Conservation (phyloP, 768 basidiomycete genomes). For the Macrolepiota dolichaula region DNA sequence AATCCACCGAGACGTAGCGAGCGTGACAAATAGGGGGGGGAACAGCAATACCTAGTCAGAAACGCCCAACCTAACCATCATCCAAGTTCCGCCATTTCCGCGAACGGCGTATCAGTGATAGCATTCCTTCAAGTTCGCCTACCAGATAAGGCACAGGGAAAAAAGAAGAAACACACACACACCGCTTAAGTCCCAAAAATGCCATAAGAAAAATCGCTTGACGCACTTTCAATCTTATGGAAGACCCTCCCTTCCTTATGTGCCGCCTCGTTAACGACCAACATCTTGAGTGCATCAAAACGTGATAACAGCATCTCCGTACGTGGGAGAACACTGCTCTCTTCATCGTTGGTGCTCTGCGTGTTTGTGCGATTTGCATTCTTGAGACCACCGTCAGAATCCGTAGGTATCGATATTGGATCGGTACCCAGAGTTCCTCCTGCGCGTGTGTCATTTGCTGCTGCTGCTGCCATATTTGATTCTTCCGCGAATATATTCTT, state of each 20-base stretch:
- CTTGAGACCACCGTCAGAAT: background rate
- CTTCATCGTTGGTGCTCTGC: background rate
- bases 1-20: background rate
- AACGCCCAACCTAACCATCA: background rate
- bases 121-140: constrained; percentile 5
- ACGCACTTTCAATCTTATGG: constrained; percentile 6
- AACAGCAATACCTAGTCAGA: background rate
- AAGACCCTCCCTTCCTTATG: background rate
- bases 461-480: background rate
- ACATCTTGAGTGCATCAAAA: background rate
- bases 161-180: too few species aligned
- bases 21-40: background rate
- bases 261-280: background rate
- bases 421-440: background rate
- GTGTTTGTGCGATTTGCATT: background rate
- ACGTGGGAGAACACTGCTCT: background rate
- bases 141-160: background rate
- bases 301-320: constrained; percentile 3
- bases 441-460: background rate
- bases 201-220: too few species aligned
- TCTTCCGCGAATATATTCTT: constrained; percentile 45
- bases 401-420: background rate
- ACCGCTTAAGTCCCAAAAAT: too few species aligned
- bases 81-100: background rate
- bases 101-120: background rate